Base-by-base conservation (phyloP, 768 basidiomycete genomes). In the Pleurotus eryngii region DNA sequence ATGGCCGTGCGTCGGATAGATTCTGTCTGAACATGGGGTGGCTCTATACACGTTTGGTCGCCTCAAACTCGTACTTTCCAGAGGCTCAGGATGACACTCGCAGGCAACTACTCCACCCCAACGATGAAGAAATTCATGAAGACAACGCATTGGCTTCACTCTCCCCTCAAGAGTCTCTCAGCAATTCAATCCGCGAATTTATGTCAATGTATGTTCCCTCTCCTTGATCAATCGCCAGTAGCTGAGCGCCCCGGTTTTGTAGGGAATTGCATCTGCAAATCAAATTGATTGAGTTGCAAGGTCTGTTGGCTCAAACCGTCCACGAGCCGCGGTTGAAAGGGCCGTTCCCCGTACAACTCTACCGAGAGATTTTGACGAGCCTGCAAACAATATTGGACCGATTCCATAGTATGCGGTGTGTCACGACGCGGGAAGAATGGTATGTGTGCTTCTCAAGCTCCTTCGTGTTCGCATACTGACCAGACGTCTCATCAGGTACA, bases 251-350 rank as follows among this genome's bases (percentile, higher is more conserved):
- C 12, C 27, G 8, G 46, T 4, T 1, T 30, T 55, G 15, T 61
- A 97, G 95, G 96, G 97, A 98, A 68, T 76, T 98, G 8, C 94
- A 97, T 67, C 77, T 98, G 9, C 97, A 98, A 65, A 87, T 91
- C 65, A 89, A 93, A 67, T 73, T 99, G 45, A 90, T 95, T 40
- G 85, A 91, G 66, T 76, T 98, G 7, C 89, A 94, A 63, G 85
- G 81, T 1, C 73, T 98, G n/a, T 77, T 99, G 43, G 83, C 85
- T 8, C 92, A 98, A 64, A 89, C 97, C 0, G 87, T 88, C 60
- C 89, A 95, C 65, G 97, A 99, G 65, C 95, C 95, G 5, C 87
- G 97, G 27, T 70, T 98, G 57, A 99, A 98, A 68, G 97, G 97
- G 0, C 94, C 95, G 0, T 98, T 98, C 73, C 96, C 96, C 2